phyloP scores from a whole-genome alignment of 495 filamentous ascomycete genomes.

The Neurospora sp. region DNA sequence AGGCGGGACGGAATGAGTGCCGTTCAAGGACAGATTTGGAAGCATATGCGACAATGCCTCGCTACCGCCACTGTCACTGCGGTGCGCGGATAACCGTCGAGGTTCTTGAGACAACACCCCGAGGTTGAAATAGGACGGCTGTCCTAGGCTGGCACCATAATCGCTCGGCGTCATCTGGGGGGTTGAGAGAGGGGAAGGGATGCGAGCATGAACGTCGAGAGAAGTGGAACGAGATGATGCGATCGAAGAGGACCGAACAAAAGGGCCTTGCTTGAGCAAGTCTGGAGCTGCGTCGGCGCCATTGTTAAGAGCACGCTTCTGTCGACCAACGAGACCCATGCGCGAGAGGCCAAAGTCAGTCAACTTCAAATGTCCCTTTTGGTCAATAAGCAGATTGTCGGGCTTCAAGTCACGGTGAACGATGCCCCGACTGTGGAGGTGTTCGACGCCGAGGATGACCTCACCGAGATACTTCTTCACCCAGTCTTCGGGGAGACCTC shows the following conservation, averaged over 20 bases:
- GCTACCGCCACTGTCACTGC: slow-evolving; percentile 85
- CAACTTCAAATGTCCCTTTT: slow-evolving; percentile 90
- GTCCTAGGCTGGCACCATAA: slow-evolving; percentile 46
- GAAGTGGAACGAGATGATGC: slow-evolving; percentile 93
- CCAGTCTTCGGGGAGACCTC: slow-evolving; percentile 90
- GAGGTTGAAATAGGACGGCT: slow-evolving; percentile 91
- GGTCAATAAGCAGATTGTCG: slow-evolving; percentile 94
- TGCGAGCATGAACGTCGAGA: slow-evolving; percentile 71
- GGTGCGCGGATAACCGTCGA: slow-evolving; percentile 71
- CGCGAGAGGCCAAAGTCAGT: slow-evolving; percentile 96
- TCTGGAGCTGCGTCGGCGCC: slow-evolving; percentile 76
- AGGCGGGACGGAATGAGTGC: slow-evolving; percentile 31
- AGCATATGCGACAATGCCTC: slow-evolving; percentile 81
- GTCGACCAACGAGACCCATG: slow-evolving; percentile 93
- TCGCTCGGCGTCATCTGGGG: slow-evolving; percentile 82
- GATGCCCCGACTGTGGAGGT: slow-evolving; percentile 87
- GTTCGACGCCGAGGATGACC: slow-evolving; percentile 88
- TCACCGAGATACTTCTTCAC: slow-evolving; percentile 93
- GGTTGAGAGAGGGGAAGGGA: slow-evolving; percentile 68
- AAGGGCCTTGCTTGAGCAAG: slow-evolving; percentile 84
- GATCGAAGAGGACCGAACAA: slow-evolving; percentile 73
- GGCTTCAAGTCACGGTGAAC: slow-evolving; percentile 96
- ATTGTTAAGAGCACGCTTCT: slow-evolving; percentile 82
- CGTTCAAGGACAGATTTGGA: slow-evolving; percentile 69
- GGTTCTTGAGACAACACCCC: slow-evolving; percentile 60